Conservation (phyloP, 306 rosid genomes). For the Benincasa hispida region DNA sequence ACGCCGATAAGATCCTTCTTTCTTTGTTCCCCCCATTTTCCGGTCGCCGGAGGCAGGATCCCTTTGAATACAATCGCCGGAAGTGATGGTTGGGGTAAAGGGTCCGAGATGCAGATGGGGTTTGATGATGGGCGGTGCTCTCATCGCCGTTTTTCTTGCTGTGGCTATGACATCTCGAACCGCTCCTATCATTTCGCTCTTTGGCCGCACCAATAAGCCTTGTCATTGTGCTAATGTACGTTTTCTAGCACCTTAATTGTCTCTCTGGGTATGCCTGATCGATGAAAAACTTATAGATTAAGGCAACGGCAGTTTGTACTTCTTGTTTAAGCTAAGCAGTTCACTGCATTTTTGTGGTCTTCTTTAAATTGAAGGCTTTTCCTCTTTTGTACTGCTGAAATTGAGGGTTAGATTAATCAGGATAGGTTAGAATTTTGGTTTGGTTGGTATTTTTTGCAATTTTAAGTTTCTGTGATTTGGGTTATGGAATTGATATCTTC, state of each 20-base stretch:
- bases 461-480: background rate
- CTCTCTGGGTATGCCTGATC: background rate
- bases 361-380: background rate
- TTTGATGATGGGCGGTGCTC: constrained; percentile 43
- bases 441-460: background rate
- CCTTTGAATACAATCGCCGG: background rate
- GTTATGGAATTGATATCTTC: background rate
- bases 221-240: constrained; percentile 62
- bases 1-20: background rate
- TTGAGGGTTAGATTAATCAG: background rate
- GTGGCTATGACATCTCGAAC: constrained; percentile 38
- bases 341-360: background rate
- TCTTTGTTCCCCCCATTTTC: background rate
- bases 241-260: background rate
- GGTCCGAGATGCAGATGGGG: constrained; percentile 36
- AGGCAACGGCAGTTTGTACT: background rate
- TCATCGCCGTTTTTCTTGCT: constrained; percentile 42
- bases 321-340: background rate
- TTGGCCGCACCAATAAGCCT: constrained; percentile 38
- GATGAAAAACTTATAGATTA: constrained; percentile 1
- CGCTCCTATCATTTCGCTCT: constrained; percentile 30
- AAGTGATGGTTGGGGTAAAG: constrained; percentile 24
- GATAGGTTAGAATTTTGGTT: background rate
- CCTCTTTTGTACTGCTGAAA: background rate
- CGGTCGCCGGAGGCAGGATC: constrained; percentile 4